These are phyloP conservation scores for Arabidopsis thaliana DNA, from an alignment of 345 rosid species.

Conservation along the genomic window TAIR10.1 NC_003075.7:15379001-15379500, in stretches of 20 bases:
- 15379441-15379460: not conserved
- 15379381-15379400: conserved; percentile 30
- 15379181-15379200: conserved; percentile 4
- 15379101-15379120: not conserved
- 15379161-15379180: conserved; percentile 14
- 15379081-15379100: not conserved
- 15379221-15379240: conserved; percentile 19
- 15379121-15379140: not conserved
- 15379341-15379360: not conserved
- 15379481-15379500: conserved; percentile 1
- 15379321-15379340: conserved; percentile 7
- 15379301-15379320: conserved; percentile 23
- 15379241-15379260: not conserved
- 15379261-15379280: conserved; percentile 8
- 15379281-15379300: conserved; percentile 29
- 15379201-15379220: conserved; percentile 9
- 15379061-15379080: not conserved
- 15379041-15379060: not conserved
- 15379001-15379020: not conserved
- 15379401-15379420: conserved; percentile 32
- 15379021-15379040: not conserved
- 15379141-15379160: not conserved
- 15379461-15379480: not conserved
- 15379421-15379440: conserved; percentile 14
- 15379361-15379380: conserved; percentile 22